Conservation (phyloP, 495 filamentous ascomycete genomes). For the Beverwykella pulmonaria region DNA sequence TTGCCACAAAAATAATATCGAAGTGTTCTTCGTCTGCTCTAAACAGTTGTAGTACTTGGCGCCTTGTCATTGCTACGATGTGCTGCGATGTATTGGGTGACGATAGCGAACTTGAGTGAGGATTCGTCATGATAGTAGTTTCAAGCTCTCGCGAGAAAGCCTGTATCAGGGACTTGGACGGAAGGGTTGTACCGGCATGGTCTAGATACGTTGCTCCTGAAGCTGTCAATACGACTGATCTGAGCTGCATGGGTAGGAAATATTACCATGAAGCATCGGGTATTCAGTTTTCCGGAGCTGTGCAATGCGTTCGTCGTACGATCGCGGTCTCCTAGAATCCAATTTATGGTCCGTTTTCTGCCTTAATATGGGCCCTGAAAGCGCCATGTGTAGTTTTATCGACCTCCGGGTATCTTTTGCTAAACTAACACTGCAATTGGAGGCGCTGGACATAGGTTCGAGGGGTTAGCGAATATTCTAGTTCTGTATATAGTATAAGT, state of each 20-base stretch:
- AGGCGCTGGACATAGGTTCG: no score
- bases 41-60: slow-evolving; percentile 62
- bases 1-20: slow-evolving; percentile 69
- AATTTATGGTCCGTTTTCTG: not conserved
- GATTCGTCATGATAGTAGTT: slow-evolving; percentile 69
- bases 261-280: slow-evolving; percentile 49
- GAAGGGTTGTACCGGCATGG: slow-evolving; percentile 75
- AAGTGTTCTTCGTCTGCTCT: slow-evolving; percentile 64
- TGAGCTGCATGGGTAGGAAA: not conserved
- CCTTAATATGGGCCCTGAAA: no score
- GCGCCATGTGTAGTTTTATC: no score
- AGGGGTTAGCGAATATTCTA: no score
- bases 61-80: slow-evolving; percentile 61
- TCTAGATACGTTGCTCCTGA: slow-evolving; percentile 64
- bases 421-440: no score
- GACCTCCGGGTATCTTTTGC: no score
- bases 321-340: not conserved
- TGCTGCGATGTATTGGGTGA: slow-evolving; percentile 61
- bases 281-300: slow-evolving; percentile 45
- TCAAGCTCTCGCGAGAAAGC: slow-evolving; percentile 61
- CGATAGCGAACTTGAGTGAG: slow-evolving; percentile 70
- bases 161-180: slow-evolving; percentile 63
- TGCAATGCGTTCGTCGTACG: slow-evolving; percentile 5
- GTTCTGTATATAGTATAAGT: no score
- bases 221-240: not conserved